These are phyloP conservation scores for Backusella westeae DNA, from an alignment of 192 early-diverging fungal genomes.

Conservation along the genomic window DNA sequence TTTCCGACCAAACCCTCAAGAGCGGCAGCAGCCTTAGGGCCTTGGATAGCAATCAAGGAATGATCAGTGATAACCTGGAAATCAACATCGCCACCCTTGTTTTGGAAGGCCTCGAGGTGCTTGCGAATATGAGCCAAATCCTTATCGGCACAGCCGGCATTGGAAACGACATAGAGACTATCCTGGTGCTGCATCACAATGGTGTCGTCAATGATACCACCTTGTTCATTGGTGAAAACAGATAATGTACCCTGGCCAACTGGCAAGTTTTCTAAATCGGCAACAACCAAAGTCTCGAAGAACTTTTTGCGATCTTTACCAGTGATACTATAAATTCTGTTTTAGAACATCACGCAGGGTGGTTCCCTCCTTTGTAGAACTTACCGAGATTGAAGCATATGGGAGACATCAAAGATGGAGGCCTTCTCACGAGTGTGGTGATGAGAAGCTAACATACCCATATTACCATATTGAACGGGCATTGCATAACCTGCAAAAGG, in stretches of 20 bases:
- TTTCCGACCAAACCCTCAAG: constrained; percentile 57
- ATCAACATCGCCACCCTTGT: constrained; percentile 88
- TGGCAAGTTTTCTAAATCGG: constrained; percentile 78
- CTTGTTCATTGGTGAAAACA: constrained; percentile 92
- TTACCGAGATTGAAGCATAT: constrained; percentile 95
- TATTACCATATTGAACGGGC: constrained; percentile 88
- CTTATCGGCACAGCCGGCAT: constrained; percentile 97
- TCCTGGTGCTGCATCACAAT: constrained; percentile 87
- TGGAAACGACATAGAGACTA: constrained; percentile 89
- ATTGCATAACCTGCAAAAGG: constrained; percentile 97
- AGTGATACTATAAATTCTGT: constrained; percentile 50
- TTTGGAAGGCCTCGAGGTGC: constrained; percentile 77
- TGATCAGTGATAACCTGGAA: constrained; percentile 84
- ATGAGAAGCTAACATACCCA: constrained; percentile 90
- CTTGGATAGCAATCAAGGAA: constrained; percentile 91
- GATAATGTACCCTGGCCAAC: constrained; percentile 82
- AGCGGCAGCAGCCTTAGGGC: constrained; percentile 74
- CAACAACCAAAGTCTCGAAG: constrained; percentile 86
- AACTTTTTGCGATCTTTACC: constrained; percentile 88
- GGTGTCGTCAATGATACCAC: constrained; percentile 98
- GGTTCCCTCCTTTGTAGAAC: neutral
- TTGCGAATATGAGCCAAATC: constrained; percentile 86
- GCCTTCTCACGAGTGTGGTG: constrained; percentile 84
- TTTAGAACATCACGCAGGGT: neutral
- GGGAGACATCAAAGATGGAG: constrained; percentile 96